Base-by-base conservation (phyloP, 1,284 basidiomycete species). In the Limonomyces culmigenus region DNA sequence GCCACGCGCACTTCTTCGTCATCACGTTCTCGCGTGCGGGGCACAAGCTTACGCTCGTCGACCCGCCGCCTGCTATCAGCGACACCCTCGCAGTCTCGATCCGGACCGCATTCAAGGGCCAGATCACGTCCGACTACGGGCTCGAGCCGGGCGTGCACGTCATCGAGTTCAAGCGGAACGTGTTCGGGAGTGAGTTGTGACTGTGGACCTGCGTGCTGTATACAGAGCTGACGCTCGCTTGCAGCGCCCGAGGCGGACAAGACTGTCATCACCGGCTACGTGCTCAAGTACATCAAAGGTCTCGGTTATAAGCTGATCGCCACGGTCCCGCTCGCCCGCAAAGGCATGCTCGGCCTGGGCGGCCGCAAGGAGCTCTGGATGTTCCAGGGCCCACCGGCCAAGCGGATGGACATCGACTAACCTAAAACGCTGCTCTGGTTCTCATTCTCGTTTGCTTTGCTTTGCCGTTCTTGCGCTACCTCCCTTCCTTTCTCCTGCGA, bases 11-110 rank as follows among this genome's bases (percentile, higher is more conserved):
- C 33, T 74, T 79, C 50, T 78, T 81, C 46, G 50, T 74, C 13
- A 68, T 69, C 17, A 66, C 63, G 46, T 62, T 80, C 46, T 71
- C 70, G 19, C 59, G 61, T 32, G 59, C 63, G 5, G 71, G 70
- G 3, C 59, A 65, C 37, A 63, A 64, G 35, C 50, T 79, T 31
- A 70, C 65, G 10, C 53, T 80, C 17, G 54, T 78, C 29, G 64
- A 73, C 33, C 70, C 70, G 12, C 73, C 75, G 0, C 56, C 32
- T 2, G 43, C 43, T 4, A 35, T 56, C 3, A 44, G 41, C 12
- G 41, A 52, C 19, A 42, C 45, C 25, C 39, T 58, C 5, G 50
- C 48, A 4, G 35, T 47, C 13, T 45, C 41, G 33, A 40, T 59
- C 2, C 50, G 52, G 12, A 36, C 43, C 11, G 39, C 45, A 27